Percentiles rank a stretch among this genome's conserved stretches.
These are phyloP conservation scores for Tetraselmis striata DNA, from an alignment of 139 green algal species.

Conservation along the genomic window DNA sequence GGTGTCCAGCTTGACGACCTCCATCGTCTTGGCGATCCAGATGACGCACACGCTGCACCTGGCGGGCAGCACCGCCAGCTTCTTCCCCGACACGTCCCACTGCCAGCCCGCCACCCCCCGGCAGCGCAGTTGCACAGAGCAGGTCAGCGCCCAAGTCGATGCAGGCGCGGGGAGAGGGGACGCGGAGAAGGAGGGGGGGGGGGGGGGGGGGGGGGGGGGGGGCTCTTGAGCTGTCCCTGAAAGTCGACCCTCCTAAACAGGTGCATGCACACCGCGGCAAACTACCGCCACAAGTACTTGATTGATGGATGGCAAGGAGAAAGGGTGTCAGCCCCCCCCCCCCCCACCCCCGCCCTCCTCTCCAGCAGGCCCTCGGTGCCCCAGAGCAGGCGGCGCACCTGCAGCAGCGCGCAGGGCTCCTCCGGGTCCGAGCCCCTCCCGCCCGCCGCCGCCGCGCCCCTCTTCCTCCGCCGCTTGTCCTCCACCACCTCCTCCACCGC, in stretches of 20 bases:
- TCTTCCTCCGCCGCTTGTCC: not conserved
- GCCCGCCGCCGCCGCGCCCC: not conserved
- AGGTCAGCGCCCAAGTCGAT: not conserved
- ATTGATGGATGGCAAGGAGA: too few relatives aligned
- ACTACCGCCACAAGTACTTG: too few relatives aligned
- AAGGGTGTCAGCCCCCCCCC: not conserved
- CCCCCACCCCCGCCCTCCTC: not conserved
- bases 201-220: too few relatives aligned
- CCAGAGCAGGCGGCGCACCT: too few relatives aligned
- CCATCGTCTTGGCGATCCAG: conserved; percentile 44
- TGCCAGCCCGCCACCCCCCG: too few relatives aligned
- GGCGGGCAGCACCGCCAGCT: conserved; percentile 55
- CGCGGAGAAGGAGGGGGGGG: not conserved
- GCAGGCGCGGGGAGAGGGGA: too few relatives aligned
- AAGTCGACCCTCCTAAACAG: too few relatives aligned
- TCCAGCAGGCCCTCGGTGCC: conserved; percentile 3
- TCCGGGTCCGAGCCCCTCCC: not conserved
- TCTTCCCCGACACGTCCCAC: conserved; percentile 57
- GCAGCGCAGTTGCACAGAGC: not conserved
- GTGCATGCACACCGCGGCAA: too few relatives aligned
- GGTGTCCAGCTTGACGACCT: conserved; percentile 56
- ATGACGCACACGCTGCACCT: conserved; percentile 52
- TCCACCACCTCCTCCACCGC: not conserved
- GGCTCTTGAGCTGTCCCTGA: too few relatives aligned
- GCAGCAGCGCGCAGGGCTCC: not conserved